Evolutionary conservation across 2,329 filamentous ascomycete species (phyloP), one percentile per base, ranked within the genome.

Genomic region (Aspergillus persii): DNA sequence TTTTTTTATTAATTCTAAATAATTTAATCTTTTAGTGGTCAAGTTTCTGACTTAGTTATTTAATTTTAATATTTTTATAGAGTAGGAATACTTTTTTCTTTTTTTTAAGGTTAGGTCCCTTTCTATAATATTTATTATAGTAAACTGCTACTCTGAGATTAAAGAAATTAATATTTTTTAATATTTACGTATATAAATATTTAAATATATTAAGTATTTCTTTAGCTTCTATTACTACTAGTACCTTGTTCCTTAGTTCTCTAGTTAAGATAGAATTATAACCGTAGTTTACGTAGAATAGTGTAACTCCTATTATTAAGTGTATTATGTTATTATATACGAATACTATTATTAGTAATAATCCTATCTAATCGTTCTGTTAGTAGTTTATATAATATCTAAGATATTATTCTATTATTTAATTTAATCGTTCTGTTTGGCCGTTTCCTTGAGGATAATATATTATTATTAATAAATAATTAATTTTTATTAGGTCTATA

Each of bases 311-410:
- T 18, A 5, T 53, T 23, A 12, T 53, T 44, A 29, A 9, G 44
- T 53, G n/a, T 26, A n/a, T 26, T 11, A 23, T 11, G 12, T 53
- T 53, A 29, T 53, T 54, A 26, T 54, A 53, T 58, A 36, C 41
- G 31, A 50, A 54, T 29, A 50, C 26, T 33, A 9, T n/a, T 46
- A 51, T 50, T 23, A n/a, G 26, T 57, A 54, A 44, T 18, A 53
- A 39, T 41, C 41, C 29, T 41, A 53, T 50, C 12, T 50, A 60
- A 58, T 58, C 18, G 27, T 58, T 26, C 23, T 58, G 23, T 39
- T 49, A 30, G 18, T 58, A 58, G n/a, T 54, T 58, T 23, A 58
- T 49, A 56, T 59, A 56, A 29, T 59, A 50, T 41, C 15, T 11
- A 41, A 59, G 26, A 50, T 59, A 59, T 6, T 55, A 36, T 56